Base-by-base conservation (phyloP, 139 green algal species). In the Pycnococcus provasolii region DNA sequence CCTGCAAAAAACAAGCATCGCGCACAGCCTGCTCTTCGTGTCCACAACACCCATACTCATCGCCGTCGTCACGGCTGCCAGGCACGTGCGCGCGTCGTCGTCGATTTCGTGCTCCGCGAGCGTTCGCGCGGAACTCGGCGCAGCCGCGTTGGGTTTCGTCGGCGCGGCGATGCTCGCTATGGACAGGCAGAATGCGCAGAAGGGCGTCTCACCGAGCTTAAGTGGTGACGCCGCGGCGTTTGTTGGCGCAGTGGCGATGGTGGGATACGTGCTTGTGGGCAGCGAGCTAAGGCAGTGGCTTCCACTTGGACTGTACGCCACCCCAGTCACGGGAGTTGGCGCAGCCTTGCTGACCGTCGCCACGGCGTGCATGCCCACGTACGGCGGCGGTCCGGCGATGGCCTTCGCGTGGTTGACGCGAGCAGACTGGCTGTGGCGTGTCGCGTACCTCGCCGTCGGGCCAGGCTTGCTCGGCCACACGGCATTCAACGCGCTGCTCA, bases 11-110 rank as follows among this genome's bases (percentile, higher is more conserved):
- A 92, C 86, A 42, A 74, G 43, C n/a, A 79, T 95, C 0, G 62
- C 86, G 0, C 88, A 94, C 75, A 79, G 75, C 40, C 73, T 95
- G 61, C 79, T 95, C 60, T 81, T 91, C 57, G 77, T 91, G 26
- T 88, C 67, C 5, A 73, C 72, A 39, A 75, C 82, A 7, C 88
- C 88, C 13, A 48, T 95, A n/a, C 64, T 95, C 42, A 72, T 94
- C 37, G 80, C 83, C 7, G 61, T 41, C 1, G 52, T 65, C 48
- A 47, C 71, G 37, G 66, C 79, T 40, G n/a, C 84, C n/a, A 61
- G 66, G 41, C 59, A 82, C 2, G 39, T 79, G 54, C 77, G 80
- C 6, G 85, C 94, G 68, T 87, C 84, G 8, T 4, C 13, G 40
- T 26, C 26, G 26, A 26, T 26, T 26, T 26, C 26, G 26, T 26